Evolutionary conservation across 192 early-diverging fungal species (phyloP), one percentile per base, ranked within the genome.

Genomic region (Phlyctochytrium bullatum): DNA sequence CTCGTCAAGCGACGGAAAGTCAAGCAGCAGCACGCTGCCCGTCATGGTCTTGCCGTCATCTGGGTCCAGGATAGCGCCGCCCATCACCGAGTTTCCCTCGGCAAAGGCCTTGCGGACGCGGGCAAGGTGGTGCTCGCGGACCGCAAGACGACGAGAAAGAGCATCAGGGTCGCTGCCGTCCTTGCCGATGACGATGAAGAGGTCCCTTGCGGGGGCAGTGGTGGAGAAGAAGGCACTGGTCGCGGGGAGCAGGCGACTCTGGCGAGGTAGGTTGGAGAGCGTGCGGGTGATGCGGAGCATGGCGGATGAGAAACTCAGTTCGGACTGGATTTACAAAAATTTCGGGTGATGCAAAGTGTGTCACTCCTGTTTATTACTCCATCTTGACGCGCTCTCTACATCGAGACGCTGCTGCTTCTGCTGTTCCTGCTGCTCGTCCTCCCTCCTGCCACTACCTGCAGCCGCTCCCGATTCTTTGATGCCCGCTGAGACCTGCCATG

Each of bases 1-100:
- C 10, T 69, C 66, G 25, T 64, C 68, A 16, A 56, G 16, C 30
- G 58, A 56, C 2, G 52, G 47, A 64, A 79, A 65, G 20, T 76
- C 72, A 25, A 79, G 60, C 2, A 79, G 47, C 60, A 79, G 68
- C 20, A 76, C 58, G 52, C 66, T 69, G 6, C 78, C 78, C 28
- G 61, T 31, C 78, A 76, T 79, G 27, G 40, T 60, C 50, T 36
- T 33, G 32, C n/a, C 54, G 4, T 20, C 57, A 2, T 69, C 40
- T 12, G 61, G 12, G 33, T 31, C 56, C 23, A 75, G 62, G n/a
- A 67, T 71, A 0, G 73, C 77, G 4, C 77, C 77, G 1, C 77
- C 77, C 2, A 69, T 10, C 27, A 78, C 25, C n/a, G 70, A 32
- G 32, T 33, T 36, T 6, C 73, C 73, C 3, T 36, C 61, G 14